phyloP scores from a whole-genome alignment of 345 rosid genomes.

The Cardamine chenopodiifolia region DNA sequence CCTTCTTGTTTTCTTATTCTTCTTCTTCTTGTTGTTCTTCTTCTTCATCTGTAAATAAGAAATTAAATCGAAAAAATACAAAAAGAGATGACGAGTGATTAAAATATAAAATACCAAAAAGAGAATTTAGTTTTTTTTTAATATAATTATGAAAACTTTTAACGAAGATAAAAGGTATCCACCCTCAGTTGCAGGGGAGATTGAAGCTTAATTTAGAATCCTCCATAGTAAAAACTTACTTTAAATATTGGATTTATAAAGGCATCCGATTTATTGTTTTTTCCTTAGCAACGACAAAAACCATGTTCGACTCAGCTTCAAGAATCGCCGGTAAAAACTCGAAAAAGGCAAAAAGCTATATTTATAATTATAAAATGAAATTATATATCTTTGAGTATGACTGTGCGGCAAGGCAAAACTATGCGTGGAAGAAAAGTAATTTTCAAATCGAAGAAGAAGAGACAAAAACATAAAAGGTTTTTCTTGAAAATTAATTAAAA shows the following conservation, averaged over 20 bases:
- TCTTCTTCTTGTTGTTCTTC: constrained; percentile 19
- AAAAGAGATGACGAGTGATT: constrained; percentile 43
- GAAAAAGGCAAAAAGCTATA: constrained; percentile 29
- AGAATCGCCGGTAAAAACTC: constrained; percentile 29
- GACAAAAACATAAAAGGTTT: constrained; percentile 32
- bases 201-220: constrained; percentile 32
- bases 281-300: constrained; percentile 36
- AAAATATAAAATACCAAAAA: constrained; percentile 18
- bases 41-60: constrained; percentile 47
- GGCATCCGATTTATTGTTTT: constrained; percentile 3
- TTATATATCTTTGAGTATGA: constrained; percentile 14
- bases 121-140: not conserved
- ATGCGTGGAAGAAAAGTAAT: constrained; percentile 30
- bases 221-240: not conserved
- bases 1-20: constrained; percentile 7
- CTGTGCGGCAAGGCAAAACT: constrained; percentile 22
- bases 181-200: constrained; percentile 39
- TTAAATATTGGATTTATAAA: constrained; percentile 25
- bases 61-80: constrained; percentile 30
- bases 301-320: constrained; percentile 24
- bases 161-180: constrained; percentile 23
- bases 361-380: constrained; percentile 14
- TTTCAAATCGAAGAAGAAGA: constrained; percentile 37
- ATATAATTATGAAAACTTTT: constrained; percentile 1
- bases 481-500: not conserved